Evolutionary conservation across 768 basidiomycete genomes (phyloP).

Genomic region (Rhizopogon roseolus): DNA sequence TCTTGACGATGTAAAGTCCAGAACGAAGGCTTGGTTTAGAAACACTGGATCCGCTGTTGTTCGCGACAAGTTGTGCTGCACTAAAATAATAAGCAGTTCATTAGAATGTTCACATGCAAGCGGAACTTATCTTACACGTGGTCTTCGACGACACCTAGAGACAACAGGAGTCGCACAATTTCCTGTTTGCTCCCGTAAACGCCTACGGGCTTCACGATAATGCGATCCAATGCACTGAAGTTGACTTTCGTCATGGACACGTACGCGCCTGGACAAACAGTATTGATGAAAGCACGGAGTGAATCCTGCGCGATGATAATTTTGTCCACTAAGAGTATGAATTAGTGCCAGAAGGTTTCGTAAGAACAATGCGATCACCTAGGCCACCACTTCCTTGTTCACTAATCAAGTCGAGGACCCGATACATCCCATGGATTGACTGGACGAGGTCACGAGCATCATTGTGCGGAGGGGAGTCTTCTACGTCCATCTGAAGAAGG

Average conservation of each 20-base stretch:
- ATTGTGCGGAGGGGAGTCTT: background rate
- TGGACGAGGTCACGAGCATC: conserved; percentile 17
- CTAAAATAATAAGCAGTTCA: background rate
- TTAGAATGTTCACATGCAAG: background rate
- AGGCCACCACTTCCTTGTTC: conserved; percentile 48
- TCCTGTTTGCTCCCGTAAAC: conserved; percentile 52
- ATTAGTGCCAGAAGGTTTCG: background rate
- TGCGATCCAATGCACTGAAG: conserved; percentile 46
- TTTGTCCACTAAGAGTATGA: conserved; percentile 47
- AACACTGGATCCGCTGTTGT: background rate
- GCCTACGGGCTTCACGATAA: conserved; percentile 45
- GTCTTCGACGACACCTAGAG: conserved; percentile 32
- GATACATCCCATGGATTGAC: conserved; percentile 43
- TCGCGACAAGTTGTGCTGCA: conserved; percentile 3
- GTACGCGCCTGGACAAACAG: conserved; percentile 47
- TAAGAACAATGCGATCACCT: conserved; percentile 27
- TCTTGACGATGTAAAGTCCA: conserved; percentile 40
- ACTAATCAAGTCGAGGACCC: conserved; percentile 48
- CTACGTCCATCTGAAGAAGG: conserved; percentile 14
- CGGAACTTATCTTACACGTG: conserved; percentile 29
- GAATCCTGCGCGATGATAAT: conserved; percentile 54
- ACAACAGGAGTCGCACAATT: conserved; percentile 41
- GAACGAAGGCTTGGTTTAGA: conserved; percentile 32
- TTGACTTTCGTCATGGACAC: conserved; percentile 50
- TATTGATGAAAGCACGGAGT: conserved; percentile 43